phyloP scores from a whole-genome alignment of 495 filamentous ascomycete genomes.

The Neurospora sp. region DNA sequence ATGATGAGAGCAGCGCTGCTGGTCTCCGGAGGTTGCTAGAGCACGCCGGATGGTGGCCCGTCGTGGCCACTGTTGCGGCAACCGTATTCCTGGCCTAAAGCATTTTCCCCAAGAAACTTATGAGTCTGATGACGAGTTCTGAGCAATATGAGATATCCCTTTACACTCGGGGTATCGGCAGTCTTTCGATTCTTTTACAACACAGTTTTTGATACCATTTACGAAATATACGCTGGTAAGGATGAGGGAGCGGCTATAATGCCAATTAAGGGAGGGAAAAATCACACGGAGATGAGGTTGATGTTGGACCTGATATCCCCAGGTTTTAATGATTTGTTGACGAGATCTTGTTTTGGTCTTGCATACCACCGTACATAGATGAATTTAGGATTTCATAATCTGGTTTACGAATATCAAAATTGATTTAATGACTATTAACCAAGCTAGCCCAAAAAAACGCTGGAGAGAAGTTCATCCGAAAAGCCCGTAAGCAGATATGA shows the following conservation, averaged over 20 bases:
- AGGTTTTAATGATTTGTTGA: neutral
- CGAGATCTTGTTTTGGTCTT: neutral
- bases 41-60: conserved; percentile 50
- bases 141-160: neutral
- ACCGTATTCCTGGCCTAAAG: conserved; percentile 35
- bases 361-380: neutral
- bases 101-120: neutral
- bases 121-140: neutral
- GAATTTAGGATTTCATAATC: neutral
- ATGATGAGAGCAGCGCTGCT: conserved; percentile 23
- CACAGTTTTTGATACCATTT: neutral
- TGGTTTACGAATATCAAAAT: neutral
- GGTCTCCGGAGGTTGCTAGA: conserved; percentile 30
- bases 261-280: neutral
- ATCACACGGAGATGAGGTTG: neutral
- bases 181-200: neutral
- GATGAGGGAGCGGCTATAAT: neutral
- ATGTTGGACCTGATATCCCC: neutral
- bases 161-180: neutral
- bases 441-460: neutral
- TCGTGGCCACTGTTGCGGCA: conserved; percentile 44
- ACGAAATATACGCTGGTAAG: neutral
- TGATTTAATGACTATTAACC: neutral
- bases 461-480: neutral
- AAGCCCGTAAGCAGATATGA: neutral